Conservation (phyloP, 805 yeast species). For the Babjeviella inositovora region DNA sequence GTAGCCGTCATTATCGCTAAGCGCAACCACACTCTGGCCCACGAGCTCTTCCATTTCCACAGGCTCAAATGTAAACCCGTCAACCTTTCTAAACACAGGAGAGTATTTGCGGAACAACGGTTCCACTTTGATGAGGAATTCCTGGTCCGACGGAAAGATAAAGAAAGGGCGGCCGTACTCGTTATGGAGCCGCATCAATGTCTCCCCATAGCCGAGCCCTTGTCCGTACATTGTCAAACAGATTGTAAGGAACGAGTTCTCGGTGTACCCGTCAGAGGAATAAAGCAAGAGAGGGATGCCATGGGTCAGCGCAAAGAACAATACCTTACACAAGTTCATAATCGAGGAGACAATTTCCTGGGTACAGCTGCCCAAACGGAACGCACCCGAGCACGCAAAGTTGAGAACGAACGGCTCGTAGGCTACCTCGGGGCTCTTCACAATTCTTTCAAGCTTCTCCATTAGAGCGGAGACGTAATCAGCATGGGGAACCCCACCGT, state of each 20-base stretch:
- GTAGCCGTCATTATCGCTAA: constrained; percentile 1
- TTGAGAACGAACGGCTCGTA: too few relatives aligned
- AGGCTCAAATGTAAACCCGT: constrained; percentile 3
- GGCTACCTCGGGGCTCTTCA: too few relatives aligned
- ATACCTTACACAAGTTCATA: constrained; percentile 51
- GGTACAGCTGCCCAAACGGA: constrained; percentile 57
- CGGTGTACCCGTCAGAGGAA: constrained; percentile 89
- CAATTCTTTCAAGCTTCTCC: too few relatives aligned
- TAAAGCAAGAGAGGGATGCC: constrained; percentile 39
- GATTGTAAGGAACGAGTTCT: constrained; percentile 61
- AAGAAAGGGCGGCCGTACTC: constrained; percentile 67
- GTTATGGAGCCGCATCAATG: constrained; percentile 45
- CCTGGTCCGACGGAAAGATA: constrained; percentile 63
- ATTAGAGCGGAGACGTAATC: too few relatives aligned
- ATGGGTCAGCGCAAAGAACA: too few relatives aligned
- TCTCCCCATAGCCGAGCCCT: constrained; percentile 43
- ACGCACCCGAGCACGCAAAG: too few relatives aligned
- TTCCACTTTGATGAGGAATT: constrained; percentile 49
- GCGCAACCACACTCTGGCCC: constrained; percentile 2
- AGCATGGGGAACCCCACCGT: too few relatives aligned
- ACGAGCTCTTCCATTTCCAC: constrained; percentile 6
- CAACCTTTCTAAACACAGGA: constrained; percentile 16
- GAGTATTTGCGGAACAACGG: constrained; percentile 41
- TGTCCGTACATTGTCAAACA: constrained; percentile 60
- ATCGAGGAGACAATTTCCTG: constrained; percentile 47